Evolutionary conservation across 768 basidiomycete genomes (phyloP).

Genomic region (Tulasnella sp.): DNA sequence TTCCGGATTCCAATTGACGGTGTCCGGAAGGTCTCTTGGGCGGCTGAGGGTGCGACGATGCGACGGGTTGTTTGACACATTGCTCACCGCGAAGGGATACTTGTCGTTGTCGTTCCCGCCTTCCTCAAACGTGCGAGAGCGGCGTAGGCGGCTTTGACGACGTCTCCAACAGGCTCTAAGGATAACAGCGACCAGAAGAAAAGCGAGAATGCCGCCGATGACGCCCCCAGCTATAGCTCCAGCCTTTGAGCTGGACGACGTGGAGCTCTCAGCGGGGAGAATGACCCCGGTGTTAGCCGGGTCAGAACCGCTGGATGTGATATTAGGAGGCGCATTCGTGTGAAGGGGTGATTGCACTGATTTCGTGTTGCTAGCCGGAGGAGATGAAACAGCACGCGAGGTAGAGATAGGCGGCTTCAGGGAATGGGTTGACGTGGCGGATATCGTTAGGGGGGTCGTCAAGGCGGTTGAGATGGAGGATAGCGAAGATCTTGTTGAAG

Average conservation of each 20-base stretch:
- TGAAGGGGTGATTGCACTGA: no score
- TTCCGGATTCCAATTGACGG: constrained; percentile 14
- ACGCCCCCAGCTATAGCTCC: background rate
- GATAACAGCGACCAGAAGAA: background rate
- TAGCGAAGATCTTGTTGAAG: no score
- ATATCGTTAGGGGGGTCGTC: no score
- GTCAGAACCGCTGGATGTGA: no score
- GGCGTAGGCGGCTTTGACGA: background rate
- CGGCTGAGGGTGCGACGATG: constrained; percentile 1
- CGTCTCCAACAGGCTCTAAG: background rate
- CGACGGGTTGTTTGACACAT: background rate
- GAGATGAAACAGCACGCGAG: background rate
- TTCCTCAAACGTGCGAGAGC: background rate
- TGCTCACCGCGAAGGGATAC: background rate
- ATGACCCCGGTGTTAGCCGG: no score
- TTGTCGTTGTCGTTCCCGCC: background rate
- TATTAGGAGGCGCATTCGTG: no score
- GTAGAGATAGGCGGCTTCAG: background rate
- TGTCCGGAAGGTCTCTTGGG: background rate
- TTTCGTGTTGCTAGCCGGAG: no score
- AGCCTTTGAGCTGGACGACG: background rate
- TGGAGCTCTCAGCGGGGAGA: background rate
- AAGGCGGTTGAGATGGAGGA: no score
- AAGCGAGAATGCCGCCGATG: background rate
- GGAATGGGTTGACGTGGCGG: background rate